Percentiles rank a stretch among this genome's conserved stretches.
These are phyloP conservation scores for Chlorella sp. DNA, from an alignment of 139 green algal genomes.

Conservation along the genomic window DNA sequence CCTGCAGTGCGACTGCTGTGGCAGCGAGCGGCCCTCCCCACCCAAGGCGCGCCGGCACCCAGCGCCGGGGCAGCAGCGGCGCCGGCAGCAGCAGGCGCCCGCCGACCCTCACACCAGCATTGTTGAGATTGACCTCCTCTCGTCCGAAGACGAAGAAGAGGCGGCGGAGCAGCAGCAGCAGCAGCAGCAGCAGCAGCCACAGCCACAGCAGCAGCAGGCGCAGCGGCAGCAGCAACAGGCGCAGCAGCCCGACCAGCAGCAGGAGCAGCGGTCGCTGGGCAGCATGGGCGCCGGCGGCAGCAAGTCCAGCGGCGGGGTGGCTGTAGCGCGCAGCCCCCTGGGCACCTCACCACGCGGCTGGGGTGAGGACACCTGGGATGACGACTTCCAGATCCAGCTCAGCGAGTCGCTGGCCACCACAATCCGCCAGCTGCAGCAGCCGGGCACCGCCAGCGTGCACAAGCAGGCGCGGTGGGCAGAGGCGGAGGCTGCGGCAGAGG, in stretches of 20 bases:
- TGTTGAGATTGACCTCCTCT: background rate
- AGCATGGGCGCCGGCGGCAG: background rate
- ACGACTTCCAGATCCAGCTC: constrained; percentile 1
- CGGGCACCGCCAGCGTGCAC: background rate
- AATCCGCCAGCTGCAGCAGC: background rate
- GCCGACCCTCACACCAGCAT: background rate
- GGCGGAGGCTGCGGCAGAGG: background rate
- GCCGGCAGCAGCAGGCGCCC: background rate
- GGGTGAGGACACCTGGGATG: background rate
- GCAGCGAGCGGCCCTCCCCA: background rate
- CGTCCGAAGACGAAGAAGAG: background rate
- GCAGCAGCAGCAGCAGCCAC: background rate
- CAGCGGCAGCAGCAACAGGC: background rate
- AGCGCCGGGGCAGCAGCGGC: background rate
- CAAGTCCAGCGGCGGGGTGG: background rate
- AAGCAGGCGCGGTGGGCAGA: background rate
- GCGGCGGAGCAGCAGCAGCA: background rate
- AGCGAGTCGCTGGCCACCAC: constrained; percentile 1
- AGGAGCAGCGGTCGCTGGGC: background rate
- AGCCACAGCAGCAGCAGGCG: background rate
- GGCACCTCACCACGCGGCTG: background rate
- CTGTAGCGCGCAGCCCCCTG: background rate
- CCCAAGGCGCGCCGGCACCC: no score
- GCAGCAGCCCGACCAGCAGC: background rate
- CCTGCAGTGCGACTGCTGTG: background rate